A percentile compares a stretch with the other conserved stretches of the same genome.
phyloP scores from a whole-genome alignment of 1,284 basidiomycete genomes.

The Somion occarium region DNA sequence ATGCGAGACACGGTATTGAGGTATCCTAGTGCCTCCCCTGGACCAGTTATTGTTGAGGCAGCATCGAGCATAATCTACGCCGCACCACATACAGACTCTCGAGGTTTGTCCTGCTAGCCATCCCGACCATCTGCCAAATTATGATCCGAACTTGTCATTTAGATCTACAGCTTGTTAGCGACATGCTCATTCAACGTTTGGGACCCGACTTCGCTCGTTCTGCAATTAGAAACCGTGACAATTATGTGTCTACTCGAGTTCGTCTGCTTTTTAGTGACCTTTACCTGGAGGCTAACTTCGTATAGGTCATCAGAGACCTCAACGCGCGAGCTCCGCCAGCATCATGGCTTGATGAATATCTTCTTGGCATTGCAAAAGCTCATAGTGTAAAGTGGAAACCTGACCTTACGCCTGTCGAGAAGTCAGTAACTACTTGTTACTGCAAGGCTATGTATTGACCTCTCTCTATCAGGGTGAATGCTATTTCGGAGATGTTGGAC shows the following conservation, averaged over 20 bases:
- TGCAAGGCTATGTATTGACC: slow-evolving; percentile 6
- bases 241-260: slow-evolving; percentile 51
- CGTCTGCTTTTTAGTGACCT: neutral
- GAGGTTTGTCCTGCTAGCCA: slow-evolving; percentile 39
- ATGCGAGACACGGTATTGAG: too few relatives aligned
- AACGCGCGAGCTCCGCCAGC: slow-evolving; percentile 51
- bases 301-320: slow-evolving; percentile 47
- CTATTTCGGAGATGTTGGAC: slow-evolving; percentile 57
- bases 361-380: slow-evolving; percentile 47
- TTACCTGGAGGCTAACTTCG: neutral
- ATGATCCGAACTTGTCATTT: slow-evolving; percentile 5
- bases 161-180: slow-evolving; percentile 57
- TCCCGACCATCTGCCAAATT: neutral
- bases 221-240: slow-evolving; percentile 46
- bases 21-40: slow-evolving; percentile 32
- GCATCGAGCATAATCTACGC: slow-evolving; percentile 63
- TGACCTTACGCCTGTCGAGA: slow-evolving; percentile 53
- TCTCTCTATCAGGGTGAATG: slow-evolving; percentile 36
- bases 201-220: slow-evolving; percentile 53
- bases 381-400: slow-evolving; percentile 60
- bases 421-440: slow-evolving; percentile 34
- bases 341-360: slow-evolving; percentile 48
- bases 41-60: slow-evolving; percentile 54
- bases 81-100: slow-evolving; percentile 49
- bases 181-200: slow-evolving; percentile 49